Conservation (phyloP, 768 basidiomycete species). For the Termitomyces sp. region DNA sequence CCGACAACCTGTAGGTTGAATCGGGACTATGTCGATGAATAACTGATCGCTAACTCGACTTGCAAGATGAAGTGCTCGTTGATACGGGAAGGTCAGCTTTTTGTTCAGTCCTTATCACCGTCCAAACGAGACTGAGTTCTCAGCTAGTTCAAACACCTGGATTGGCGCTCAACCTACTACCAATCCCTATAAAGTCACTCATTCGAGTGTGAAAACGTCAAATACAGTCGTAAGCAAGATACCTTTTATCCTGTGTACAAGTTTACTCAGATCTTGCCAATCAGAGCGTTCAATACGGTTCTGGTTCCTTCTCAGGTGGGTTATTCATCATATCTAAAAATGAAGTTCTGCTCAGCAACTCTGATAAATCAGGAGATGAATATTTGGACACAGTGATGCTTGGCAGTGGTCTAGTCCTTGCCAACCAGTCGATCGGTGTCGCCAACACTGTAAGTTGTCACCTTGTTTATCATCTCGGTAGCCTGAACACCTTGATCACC, state of each 20-base stretch:
- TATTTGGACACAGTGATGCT: slow-evolving; percentile 52
- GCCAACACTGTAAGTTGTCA: slow-evolving; percentile 28
- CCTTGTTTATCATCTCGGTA: neutral
- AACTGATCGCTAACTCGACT: neutral
- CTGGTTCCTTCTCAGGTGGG: slow-evolving; percentile 50
- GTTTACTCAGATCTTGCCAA: neutral
- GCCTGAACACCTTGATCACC: neutral
- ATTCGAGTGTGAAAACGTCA: slow-evolving; percentile 41
- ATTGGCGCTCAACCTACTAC: slow-evolving; percentile 40
- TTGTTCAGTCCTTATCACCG: neutral
- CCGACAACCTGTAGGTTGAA: slow-evolving; percentile 40
- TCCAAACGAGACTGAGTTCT: neutral
- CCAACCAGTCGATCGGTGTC: slow-evolving; percentile 60
- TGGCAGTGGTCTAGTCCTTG: slow-evolving; percentile 40
- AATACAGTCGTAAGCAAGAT: slow-evolving; percentile 40
- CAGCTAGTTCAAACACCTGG: slow-evolving; percentile 62
- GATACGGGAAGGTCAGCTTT: slow-evolving; percentile 50
- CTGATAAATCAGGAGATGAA: slow-evolving; percentile 29
- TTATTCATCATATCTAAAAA: slow-evolving; percentile 8
- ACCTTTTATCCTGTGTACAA: neutral
- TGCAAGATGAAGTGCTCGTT: slow-evolving; percentile 46
- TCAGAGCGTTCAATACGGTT: slow-evolving; percentile 56
- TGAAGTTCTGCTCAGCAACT: neutral
- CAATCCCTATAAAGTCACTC: slow-evolving; percentile 37
- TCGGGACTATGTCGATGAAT: neutral